A percentile compares a stretch with the other conserved stretches of the same genome.
phyloP scores from a whole-genome alignment of 352 stramenopile species.

The Chrysophaeum taylorii region DNA sequence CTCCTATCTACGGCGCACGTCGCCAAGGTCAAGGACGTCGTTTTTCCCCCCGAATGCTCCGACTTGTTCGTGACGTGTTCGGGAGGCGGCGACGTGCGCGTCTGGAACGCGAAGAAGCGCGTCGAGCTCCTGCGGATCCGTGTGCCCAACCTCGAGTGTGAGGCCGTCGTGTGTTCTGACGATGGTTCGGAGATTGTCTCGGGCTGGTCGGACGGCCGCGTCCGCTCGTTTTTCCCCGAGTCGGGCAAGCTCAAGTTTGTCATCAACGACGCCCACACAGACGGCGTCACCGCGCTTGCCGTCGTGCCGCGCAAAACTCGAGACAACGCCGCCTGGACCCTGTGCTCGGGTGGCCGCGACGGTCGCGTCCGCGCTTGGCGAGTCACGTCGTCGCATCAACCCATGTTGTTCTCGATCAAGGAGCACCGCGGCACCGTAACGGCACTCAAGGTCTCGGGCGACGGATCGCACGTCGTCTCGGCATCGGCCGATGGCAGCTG shows the following conservation, averaged over 20 bases:
- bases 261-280: slow-evolving; percentile 86
- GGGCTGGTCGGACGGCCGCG: slow-evolving; percentile 90
- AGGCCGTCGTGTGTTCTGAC: slow-evolving; percentile 73
- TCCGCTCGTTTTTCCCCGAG: slow-evolving; percentile 88
- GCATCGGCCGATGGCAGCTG: slow-evolving; percentile 70
- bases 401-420: slow-evolving; percentile 87
- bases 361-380: slow-evolving; percentile 83
- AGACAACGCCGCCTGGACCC: slow-evolving; percentile 65
- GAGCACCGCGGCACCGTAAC: slow-evolving; percentile 85
- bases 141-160: slow-evolving; percentile 91
- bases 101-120: slow-evolving; percentile 80
- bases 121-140: slow-evolving; percentile 91
- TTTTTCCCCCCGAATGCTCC: slow-evolving; percentile 79
- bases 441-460: slow-evolving; percentile 41
- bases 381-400: slow-evolving; percentile 75
- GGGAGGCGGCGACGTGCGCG: slow-evolving; percentile 72
- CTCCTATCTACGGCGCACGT: slow-evolving; percentile 41
- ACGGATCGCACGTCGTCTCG: slow-evolving; percentile 55
- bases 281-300: slow-evolving; percentile 80
- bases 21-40: slow-evolving; percentile 76
- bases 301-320: no score
- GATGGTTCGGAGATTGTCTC: slow-evolving; percentile 77
- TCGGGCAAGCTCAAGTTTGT: slow-evolving; percentile 91
- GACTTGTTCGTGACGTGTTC: slow-evolving; percentile 87
- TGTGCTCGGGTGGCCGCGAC: slow-evolving; percentile 84